Evolutionary conservation across 1,284 basidiomycete species (phyloP), one percentile per base, ranked within the genome.

Genomic region (Farysia itapuensis): DNA sequence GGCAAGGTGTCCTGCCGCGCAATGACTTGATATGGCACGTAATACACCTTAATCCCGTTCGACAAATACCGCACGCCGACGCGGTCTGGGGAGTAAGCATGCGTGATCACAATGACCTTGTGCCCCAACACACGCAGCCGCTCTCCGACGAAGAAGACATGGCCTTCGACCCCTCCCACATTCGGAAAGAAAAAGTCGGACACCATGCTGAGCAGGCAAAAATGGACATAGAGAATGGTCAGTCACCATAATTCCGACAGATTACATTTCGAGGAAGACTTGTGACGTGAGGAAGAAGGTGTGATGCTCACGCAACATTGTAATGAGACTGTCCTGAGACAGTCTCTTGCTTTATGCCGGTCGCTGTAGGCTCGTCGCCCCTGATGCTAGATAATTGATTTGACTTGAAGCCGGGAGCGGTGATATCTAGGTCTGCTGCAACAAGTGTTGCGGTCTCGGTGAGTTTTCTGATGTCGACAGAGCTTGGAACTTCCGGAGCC

Each of bases 151-250:
- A 60, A 61, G 79, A 91, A 96, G 39, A 97, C 93, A 78, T 97
- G 92, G 56, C 86, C 93, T 78, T 98, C 95, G 19, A 99, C 93
- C 9, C 95, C 95, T 19, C 95, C 95, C 3, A 95, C 87, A 56
- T 86, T 84, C 0, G 94, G 94, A 73, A 90, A 86, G 80, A 97
- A 99, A 80, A 97, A 99, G 78, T 99, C 94, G 36, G 86, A 90
- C 35, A 97, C 85, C 89, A 99, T 92, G 20, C 90, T 93, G 42
- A 12, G 31, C 31, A 33, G 11, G 18, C 31, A 33, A 33, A 19
- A 19, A 13, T 9, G 18, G 31, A 9, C 29, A 16, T 6, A 41
- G n/a, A n/a, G n/a, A n/a, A n/a, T n/a, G n/a, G n/a, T n/a, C n/a
- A n/a, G n/a, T n/a, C n/a, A n/a, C n/a, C n/a, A n/a, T n/a, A n/a